Evolutionary conservation across 1,284 basidiomycete species (phyloP), one percentile per base, ranked within the genome.

Genomic region (Leccinum ponderosum): DNA sequence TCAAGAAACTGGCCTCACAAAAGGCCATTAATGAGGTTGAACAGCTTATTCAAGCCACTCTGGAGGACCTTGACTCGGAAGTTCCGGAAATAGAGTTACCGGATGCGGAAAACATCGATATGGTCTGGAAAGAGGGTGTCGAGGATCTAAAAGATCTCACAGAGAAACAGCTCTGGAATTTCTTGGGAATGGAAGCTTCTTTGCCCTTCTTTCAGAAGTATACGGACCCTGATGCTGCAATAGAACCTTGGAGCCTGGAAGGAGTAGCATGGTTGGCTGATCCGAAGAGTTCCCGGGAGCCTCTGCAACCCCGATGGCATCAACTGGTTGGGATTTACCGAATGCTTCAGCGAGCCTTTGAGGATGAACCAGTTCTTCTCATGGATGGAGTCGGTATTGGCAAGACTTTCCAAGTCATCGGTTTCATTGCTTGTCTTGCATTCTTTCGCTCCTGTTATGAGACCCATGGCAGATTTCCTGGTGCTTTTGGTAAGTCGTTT

Each of bases 161-260:
- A 17, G 15, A 22, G n/a, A 11, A 29, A 17, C 27, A 52, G 27
- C 12, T 52, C 3, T 52, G 51, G 51, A 14, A n/a, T 11, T 15
- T 5, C 15, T 15, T 51, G 14, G 14, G 50, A 14, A n/a, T 51
- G 29, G 25, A 52, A 27, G 17, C 6, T n/a, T 17, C 15, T n/a
- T 25, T 65, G 8, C 64, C 59, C 1, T 58, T 59, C 12, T 61
- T 66, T 29, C 61, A 66, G 29, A 3, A 14, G 5, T 57, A 47
- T 6, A 63, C 59, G 0, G 53, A 66, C 8, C 59, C 55, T 0
- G n/a, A 59, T 12, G 53, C 6, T 1, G 14, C 15, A 0, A 53
- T 63, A 3, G 51, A 63, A 2, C 57, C 59, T 3, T 66, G 62
- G 60, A 58, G 8, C 4, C 6, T 48, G 1, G 56, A 63, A 22